These are phyloP conservation scores for Talaromyces liani DNA, from an alignment of 495 filamentous ascomycete genomes.

Conservation along the genomic window DNA sequence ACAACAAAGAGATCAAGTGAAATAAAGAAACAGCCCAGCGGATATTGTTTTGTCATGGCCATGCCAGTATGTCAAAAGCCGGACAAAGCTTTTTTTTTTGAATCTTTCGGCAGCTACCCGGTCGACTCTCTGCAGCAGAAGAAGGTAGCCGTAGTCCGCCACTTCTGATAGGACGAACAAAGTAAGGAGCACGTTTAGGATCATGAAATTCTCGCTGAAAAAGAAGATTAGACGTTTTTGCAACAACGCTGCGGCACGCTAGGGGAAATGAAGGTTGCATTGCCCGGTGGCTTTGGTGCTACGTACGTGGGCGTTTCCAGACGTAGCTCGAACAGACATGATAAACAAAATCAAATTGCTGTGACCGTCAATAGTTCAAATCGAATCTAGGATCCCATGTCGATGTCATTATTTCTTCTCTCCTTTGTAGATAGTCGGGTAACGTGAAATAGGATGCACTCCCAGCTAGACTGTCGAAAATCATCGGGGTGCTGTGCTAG, in stretches of 20 bases:
- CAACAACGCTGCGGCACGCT: conserved; percentile 2
- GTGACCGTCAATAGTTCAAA: not conserved
- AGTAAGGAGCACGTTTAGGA: not conserved
- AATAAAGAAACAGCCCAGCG: not conserved
- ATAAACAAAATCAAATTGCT: not conserved
- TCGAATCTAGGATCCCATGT: conserved; percentile 1
- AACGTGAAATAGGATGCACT: not conserved
- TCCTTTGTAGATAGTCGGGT: not conserved
- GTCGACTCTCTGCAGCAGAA: not conserved
- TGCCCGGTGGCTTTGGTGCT: not conserved
- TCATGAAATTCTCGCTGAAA: not conserved
- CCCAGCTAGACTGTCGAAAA: not conserved
- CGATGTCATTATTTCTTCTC: not conserved
- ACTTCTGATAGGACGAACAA: not conserved
- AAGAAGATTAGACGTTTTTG: not conserved
- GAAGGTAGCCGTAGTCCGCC: not conserved
- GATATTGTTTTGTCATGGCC: conserved; percentile 1
- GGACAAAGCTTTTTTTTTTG: not conserved
- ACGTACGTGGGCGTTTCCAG: not conserved
- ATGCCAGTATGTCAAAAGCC: not conserved
- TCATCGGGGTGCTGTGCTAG: not conserved
- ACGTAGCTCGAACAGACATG: not conserved
- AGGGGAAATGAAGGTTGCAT: conserved; percentile 4
- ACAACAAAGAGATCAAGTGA: not conserved
- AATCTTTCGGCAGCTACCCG: not conserved